Evolutionary conservation across 495 filamentous ascomycete genomes (phyloP).

Genomic region (Aspergillus taichungensis): DNA sequence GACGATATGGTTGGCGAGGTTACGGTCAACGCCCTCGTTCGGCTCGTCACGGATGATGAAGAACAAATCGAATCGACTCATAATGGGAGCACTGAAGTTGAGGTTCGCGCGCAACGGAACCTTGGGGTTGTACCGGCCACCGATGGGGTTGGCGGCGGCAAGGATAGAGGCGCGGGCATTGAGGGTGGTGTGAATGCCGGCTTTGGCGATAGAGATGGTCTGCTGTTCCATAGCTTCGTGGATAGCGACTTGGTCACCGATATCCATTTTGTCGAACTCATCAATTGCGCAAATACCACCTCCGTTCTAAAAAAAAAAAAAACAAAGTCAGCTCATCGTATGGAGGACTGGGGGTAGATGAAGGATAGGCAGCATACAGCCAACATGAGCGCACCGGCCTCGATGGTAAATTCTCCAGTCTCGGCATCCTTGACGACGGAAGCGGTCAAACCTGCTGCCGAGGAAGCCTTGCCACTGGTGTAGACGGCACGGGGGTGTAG

Average conservation of each 20-base stretch:
- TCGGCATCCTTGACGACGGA: slow-evolving; percentile 97
- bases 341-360: neutral
- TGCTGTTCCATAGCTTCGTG: slow-evolving; percentile 99
- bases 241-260: slow-evolving; percentile 94
- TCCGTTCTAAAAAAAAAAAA: slow-evolving; percentile 23
- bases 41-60: slow-evolving; percentile 98
- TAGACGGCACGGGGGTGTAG: slow-evolving; percentile 95
- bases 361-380: slow-evolving; percentile 51
- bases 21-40: slow-evolving; percentile 82
- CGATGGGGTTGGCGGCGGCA: slow-evolving; percentile 92
- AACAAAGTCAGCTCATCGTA: slow-evolving; percentile 4
- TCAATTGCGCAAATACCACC: slow-evolving; percentile 94
- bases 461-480: slow-evolving; percentile 96
- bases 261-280: slow-evolving; percentile 99
- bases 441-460: slow-evolving; percentile 92
- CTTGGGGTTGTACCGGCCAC: slow-evolving; percentile 94
- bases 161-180: slow-evolving; percentile 94
- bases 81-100: slow-evolving; percentile 97
- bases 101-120: slow-evolving; percentile 87
- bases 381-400: slow-evolving; percentile 96
- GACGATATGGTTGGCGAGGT: slow-evolving; percentile 90
- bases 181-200: slow-evolving; percentile 95
- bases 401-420: slow-evolving; percentile 97
- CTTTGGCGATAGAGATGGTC: slow-evolving; percentile 98
- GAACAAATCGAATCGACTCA: slow-evolving; percentile 98